Evolutionary conservation across 768 basidiomycete genomes (phyloP), one percentile per base, ranked within the genome.

Genomic region (Stropharia rugosoannulata): DNA sequence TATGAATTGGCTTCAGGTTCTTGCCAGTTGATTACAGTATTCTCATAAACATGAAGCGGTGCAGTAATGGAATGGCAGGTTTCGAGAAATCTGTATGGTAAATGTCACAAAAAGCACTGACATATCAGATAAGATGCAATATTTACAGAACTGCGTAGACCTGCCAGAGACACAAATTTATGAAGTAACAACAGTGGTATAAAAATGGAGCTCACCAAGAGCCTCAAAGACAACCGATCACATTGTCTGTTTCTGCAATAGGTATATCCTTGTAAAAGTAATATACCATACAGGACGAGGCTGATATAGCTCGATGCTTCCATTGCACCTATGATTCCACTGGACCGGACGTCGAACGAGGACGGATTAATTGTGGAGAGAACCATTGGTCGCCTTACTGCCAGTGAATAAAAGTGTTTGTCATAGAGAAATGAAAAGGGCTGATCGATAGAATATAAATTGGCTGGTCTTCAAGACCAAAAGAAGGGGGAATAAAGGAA

Each of bases 1-100:
- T 62, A 62, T 13, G 61, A 59, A 39, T 62, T 62, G 4, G 56
- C 50, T 16, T 57, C 54, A 5, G 61, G 53, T 2, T 15, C 40
- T 41, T 25, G 37, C 51, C 49, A 62, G 36, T 38, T 40, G n/a
- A 56, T 62, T 9, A 62, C 50, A 16, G 61, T 62, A 19, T 59
- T 58, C n/a, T 59, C 55, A 42, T 62, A 62, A 46, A 62, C 54
- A 1, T 52, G 49, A 32, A 50, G 46, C 4, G 49, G 48, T 16
- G 58, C 51, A 2, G 59, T 59, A 36, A 58, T 58, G 5, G 61
- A 55, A 27, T 62, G 61, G 10, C 54, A 53, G 7, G 56, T 54
- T 40, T 62, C 61, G 15, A 62, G 42, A 42, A 37, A 58, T 19
- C 61, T 59, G 25, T 7, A 27, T 3, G 8, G 8, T 3, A 32